A percentile compares a stretch with the other conserved stretches of the same genome.
phyloP scores from a whole-genome alignment of 306 rosid genomes.

The Pterocarpus santalinus region DNA sequence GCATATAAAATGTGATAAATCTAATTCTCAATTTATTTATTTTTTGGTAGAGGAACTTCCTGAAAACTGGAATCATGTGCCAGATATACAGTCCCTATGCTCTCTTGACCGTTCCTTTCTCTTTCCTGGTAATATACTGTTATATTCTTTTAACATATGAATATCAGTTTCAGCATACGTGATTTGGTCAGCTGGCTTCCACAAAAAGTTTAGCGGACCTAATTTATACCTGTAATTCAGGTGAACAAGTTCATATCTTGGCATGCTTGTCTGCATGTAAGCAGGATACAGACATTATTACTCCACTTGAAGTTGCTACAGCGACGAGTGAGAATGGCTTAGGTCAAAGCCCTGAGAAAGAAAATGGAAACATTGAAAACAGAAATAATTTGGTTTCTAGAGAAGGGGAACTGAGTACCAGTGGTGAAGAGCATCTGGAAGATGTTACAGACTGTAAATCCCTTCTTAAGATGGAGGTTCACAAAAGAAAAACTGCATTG shows the following conservation, averaged over 20 bases:
- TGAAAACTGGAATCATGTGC: conserved; percentile 74
- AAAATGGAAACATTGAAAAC: conserved; percentile 61
- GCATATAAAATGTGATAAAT: conserved; percentile 21
- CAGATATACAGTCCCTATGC: conserved; percentile 76
- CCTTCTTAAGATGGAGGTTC: conserved; percentile 74
- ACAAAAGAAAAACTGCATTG: conserved; percentile 67
- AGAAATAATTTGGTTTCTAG: conserved; percentile 49
- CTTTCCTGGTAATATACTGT: conserved; percentile 79
- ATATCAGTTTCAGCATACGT: conserved; percentile 43
- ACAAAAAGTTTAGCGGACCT: conserved; percentile 59
- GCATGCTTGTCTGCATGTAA: conserved; percentile 94
- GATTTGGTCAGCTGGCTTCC: conserved; percentile 50
- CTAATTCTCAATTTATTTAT: conserved; percentile 48
- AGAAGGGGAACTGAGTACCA: conserved; percentile 58
- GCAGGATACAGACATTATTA: conserved; percentile 77
- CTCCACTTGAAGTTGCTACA: conserved; percentile 86
- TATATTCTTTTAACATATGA: conserved; percentile 38
- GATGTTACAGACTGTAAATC: conserved; percentile 69
- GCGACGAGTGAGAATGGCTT: conserved; percentile 71
- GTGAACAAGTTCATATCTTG: conserved; percentile 91
- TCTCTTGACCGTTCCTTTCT: conserved; percentile 84
- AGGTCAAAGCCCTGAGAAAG: conserved; percentile 60
- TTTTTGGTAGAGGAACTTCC: conserved; percentile 81
- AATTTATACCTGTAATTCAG: conserved; percentile 66
- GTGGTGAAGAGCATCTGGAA: conserved; percentile 53